Evolutionary conservation across 108 stramenopile genomes (phyloP).

Genomic region (Discostella stelligeroides): DNA sequence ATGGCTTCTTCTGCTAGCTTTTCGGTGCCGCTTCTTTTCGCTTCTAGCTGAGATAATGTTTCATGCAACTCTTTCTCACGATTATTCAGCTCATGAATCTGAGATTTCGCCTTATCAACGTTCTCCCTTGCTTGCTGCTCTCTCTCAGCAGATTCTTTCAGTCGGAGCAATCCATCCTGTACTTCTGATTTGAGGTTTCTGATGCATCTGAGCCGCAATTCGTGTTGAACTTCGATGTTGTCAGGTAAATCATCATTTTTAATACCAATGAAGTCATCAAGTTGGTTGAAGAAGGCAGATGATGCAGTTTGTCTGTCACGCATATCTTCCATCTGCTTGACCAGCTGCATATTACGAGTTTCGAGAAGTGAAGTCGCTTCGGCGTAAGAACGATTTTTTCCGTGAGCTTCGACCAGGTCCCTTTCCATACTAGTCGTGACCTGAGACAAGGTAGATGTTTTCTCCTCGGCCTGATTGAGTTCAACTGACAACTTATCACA

Average conservation of each 20-base stretch:
- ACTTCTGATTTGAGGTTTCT: conserved; percentile 19
- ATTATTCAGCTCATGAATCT: conserved; percentile 8
- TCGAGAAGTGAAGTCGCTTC: conserved; percentile 11
- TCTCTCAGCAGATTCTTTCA: conserved; percentile 18
- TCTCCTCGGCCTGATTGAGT: background rate
- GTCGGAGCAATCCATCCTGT: conserved; percentile 5
- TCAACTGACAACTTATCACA: conserved; percentile 11
- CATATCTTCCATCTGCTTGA: conserved; percentile 3
- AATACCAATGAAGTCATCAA: conserved; percentile 17
- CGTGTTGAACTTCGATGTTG: conserved; percentile 5
- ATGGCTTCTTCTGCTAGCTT: conserved; percentile 22
- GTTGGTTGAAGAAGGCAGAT: conserved; percentile 3
- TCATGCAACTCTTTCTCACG: conserved; percentile 12
- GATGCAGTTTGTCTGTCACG: background rate
- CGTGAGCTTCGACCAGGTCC: conserved; percentile 12
- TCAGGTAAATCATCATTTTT: background rate
- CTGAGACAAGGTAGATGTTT: background rate
- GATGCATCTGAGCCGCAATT: conserved; percentile 23
- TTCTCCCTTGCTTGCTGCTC: conserved; percentile 1
- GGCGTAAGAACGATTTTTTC: conserved; percentile 11
- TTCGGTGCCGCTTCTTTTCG: conserved; percentile 11
- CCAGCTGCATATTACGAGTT: conserved; percentile 10
- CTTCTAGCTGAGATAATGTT: conserved; percentile 11
- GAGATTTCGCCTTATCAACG: conserved; percentile 7
- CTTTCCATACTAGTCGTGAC: background rate